Percentiles rank a stretch among this genome's conserved stretches.
These are phyloP conservation scores for Casuarina cunninghamiana DNA, from an alignment of 306 rosid species.

Conservation along the genomic window DNA sequence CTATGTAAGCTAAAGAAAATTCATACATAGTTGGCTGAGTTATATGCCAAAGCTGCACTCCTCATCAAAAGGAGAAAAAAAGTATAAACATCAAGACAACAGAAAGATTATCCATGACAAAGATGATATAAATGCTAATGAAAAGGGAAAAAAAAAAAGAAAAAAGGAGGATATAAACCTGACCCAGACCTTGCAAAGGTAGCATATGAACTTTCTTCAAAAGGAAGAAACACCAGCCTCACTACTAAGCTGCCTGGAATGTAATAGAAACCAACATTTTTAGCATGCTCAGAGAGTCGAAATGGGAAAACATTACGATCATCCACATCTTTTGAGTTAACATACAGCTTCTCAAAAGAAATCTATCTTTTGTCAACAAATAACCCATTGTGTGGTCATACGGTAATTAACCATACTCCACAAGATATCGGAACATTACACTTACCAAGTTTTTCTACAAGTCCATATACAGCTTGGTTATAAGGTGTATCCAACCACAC, in stretches of 20 bases:
- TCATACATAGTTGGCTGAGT: not conserved
- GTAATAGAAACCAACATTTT: constrained; percentile 19
- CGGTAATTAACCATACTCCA: constrained; percentile 18
- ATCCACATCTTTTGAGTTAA: not conserved
- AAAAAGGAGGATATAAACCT: constrained; percentile 68
- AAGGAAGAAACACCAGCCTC: constrained; percentile 90
- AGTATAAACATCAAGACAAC: not conserved
- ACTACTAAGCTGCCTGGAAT: constrained; percentile 94
- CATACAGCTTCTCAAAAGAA: not conserved
- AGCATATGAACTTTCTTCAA: constrained; percentile 89
- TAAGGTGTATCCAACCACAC: constrained; percentile 91
- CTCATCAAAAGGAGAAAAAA: not conserved
- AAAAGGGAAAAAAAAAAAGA: constrained; percentile 16
- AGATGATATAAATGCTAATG: constrained; percentile 6
- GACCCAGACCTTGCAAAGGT: constrained; percentile 98
- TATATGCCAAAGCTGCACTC: constrained; percentile 4
- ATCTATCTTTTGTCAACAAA: not conserved
- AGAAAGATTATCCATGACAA: not conserved
- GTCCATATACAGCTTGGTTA: constrained; percentile 92
- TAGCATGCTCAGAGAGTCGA: constrained; percentile 13
- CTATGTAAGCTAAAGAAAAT: constrained; percentile 14
- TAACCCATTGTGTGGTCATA: not conserved
- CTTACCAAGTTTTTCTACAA: constrained; percentile 87
- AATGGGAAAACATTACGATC: constrained; percentile 12
- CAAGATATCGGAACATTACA: constrained; percentile 24